phyloP scores from a whole-genome alignment of 2,329 filamentous ascomycete species.

The Aspergillus proliferans region DNA sequence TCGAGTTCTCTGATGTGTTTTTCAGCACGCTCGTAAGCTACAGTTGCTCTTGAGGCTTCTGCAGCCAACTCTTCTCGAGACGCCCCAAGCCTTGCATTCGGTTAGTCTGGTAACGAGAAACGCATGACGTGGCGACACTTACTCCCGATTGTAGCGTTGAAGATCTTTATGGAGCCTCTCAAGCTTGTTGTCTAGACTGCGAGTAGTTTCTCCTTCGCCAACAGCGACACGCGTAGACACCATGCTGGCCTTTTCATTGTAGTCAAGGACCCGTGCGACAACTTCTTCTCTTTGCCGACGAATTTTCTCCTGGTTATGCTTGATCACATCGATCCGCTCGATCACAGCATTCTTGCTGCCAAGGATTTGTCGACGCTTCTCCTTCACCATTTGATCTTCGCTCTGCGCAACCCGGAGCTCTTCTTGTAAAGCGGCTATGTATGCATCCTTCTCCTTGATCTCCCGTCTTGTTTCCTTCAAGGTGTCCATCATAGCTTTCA shows the following conservation, averaged over 20 bases:
- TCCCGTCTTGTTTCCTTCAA: conserved; percentile 33
- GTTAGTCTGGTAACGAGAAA: conserved; percentile 18
- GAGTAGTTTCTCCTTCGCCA: conserved; percentile 57
- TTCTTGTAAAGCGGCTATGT: conserved; percentile 30
- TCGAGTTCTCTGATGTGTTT: conserved; percentile 33
- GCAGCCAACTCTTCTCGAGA: conserved; percentile 59
- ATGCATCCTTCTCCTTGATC: conserved; percentile 25
- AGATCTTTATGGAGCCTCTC: conserved; percentile 54
- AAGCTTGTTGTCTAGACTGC: conserved; percentile 44
- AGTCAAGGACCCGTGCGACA: conserved; percentile 46
- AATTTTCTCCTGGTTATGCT: conserved; percentile 40
- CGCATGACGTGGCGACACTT: conserved; percentile 12
- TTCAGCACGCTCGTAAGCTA: conserved; percentile 31
- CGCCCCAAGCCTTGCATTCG: conserved; percentile 48
- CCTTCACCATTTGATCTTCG: conserved; percentile 46
- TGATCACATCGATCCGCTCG: conserved; percentile 46
- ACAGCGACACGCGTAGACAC: conserved; percentile 57
- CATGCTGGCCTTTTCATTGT: conserved; percentile 48
- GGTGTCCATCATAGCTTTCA: conserved; percentile 37
- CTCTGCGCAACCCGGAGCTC: conserved; percentile 52
- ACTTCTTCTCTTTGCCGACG: conserved; percentile 47
- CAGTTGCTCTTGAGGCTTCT: conserved; percentile 32
- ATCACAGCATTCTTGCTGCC: conserved; percentile 58
- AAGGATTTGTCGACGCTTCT: conserved; percentile 50
- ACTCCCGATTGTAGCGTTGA: conserved; percentile 49